phyloP scores from a whole-genome alignment of 768 basidiomycete species.

The Cystofilobasidium ferigula region DNA sequence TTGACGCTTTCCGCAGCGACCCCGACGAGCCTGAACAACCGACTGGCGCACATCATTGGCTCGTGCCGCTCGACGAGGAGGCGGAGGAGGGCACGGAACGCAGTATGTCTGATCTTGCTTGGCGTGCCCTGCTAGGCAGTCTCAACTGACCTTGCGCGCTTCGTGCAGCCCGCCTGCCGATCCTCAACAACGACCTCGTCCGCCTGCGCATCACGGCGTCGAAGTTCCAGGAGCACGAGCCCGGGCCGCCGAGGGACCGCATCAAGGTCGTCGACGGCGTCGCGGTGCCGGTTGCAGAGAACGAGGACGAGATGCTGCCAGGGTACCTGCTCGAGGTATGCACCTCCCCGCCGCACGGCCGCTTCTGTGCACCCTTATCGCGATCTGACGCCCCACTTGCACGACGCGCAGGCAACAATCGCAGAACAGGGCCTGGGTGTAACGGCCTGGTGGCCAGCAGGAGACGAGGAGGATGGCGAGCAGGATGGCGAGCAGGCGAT shows the following conservation, averaged over 20 bases:
- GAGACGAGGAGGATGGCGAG: slow-evolving; percentile 31
- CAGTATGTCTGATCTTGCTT: slow-evolving; percentile 11
- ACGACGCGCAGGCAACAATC: slow-evolving; percentile 36
- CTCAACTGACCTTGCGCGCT: neutral
- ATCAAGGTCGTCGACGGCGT: slow-evolving; percentile 25
- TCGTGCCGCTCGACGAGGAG: slow-evolving; percentile 17
- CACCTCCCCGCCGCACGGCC: neutral
- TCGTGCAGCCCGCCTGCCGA: slow-evolving; percentile 32
- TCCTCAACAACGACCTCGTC: slow-evolving; percentile 34
- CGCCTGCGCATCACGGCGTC: slow-evolving; percentile 37
- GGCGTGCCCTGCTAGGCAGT: neutral
- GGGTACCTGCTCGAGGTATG: slow-evolving; percentile 38
- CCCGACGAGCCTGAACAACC: slow-evolving; percentile 29
- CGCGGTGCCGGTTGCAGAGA: slow-evolving; percentile 18
- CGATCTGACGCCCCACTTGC: neutral
- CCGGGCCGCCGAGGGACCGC: slow-evolving; percentile 30
- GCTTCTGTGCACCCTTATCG: neutral
- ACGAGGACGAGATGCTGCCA: slow-evolving; percentile 35
- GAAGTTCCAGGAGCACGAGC: slow-evolving; percentile 38
- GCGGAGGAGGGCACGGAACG: slow-evolving; percentile 8
- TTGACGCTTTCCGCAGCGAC: slow-evolving; percentile 32
- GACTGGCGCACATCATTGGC: slow-evolving; percentile 15
- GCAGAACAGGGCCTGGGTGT: slow-evolving; percentile 40
- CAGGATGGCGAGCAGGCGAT: slow-evolving; percentile 28
- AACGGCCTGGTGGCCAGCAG: slow-evolving; percentile 39